Evolutionary conservation across 106 monocot species (phyloP), one percentile per base, ranked within the genome.

Genomic region (Dendrobium catenatum): DNA sequence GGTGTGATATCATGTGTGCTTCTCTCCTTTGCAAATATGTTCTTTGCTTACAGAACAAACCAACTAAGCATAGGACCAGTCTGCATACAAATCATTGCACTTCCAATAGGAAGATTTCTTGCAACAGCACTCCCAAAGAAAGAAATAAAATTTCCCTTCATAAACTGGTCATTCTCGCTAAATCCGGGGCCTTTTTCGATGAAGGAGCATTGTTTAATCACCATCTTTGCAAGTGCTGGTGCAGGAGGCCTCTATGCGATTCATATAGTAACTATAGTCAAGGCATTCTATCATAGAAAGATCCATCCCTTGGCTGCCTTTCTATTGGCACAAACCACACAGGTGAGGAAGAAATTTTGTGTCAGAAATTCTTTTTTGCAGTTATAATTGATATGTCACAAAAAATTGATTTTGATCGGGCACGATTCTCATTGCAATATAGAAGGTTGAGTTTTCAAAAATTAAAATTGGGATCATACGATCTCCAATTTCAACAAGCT

Each of bases 181-280:
- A 85, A 85, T 37, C 85, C 85, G 0, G 80, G 81, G 5, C 80
- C 85, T 6, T 85, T 85, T 42, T 77, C 48, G n/a, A 68, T 85
- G 11, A 85, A 85, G 72, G 85, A 85, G 81, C 84, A 84, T 9
- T 58, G 46, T 40, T 66, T 84, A 33, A 84, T 84, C 79, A 80
- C 79, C 27, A 80, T 84, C 19, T 80, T 84, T 24, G 84, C 84
- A 15, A 51, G 58, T 20, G 5, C 75, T 1, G 84, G 84, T 3
- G 76, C 74, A 8, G 76, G 66, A 2, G 76, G 76, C 22, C 24
- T 76, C 49, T 76, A 76, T 20, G 20, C 76, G 70, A 80, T 80
- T n/a, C 43, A 49, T 20, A 72, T 80, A 5, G 37, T 80, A 8
- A 80, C 80, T 47, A 72, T 80, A 20, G 80, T 80, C n/a, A 72